phyloP scores from a whole-genome alignment of 169 alveolate genomes.

The Cryptosporidium sp. region DNA sequence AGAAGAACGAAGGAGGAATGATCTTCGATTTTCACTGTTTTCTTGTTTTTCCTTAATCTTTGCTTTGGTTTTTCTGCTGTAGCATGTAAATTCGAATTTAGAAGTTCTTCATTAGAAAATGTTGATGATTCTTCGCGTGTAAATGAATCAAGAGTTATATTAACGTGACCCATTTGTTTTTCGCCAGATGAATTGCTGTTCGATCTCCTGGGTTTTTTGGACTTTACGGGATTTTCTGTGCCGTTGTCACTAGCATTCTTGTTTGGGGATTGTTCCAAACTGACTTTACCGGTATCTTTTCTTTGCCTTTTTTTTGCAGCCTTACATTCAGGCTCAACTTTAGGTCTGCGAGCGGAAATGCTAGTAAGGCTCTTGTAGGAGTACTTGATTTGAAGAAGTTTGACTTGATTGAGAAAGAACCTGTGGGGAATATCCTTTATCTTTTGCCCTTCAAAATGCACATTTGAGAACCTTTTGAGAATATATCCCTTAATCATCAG shows the following conservation, averaged over 20 bases:
- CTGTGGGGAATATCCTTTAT: conserved; percentile 71
- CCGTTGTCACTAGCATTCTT: neutral
- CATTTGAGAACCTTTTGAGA: conserved; percentile 35
- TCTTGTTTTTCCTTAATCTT: neutral
- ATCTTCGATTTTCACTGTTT: neutral
- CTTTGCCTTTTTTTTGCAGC: conserved; percentile 35
- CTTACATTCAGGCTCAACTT: conserved; percentile 18
- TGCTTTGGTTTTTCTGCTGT: neutral
- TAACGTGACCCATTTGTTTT: neutral
- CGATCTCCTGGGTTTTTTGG: neutral
- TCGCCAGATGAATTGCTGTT: neutral
- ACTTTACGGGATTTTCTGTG: neutral
- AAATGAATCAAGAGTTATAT: neutral
- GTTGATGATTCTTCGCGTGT: neutral
- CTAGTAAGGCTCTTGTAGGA: conserved; percentile 42
- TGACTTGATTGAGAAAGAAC: conserved; percentile 56
- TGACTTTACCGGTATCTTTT: conserved; percentile 3
- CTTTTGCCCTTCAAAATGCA: conserved; percentile 51
- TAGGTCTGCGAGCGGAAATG: conserved; percentile 34
- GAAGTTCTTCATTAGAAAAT: neutral
- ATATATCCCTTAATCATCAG: conserved; percentile 40
- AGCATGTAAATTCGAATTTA: neutral
- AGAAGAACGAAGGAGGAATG: neutral
- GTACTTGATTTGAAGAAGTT: conserved; percentile 60
- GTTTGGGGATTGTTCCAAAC: neutral